These are phyloP conservation scores for Puccinia polysora DNA, from an alignment of 1,284 basidiomycete genomes.

Conservation along the genomic window DNA sequence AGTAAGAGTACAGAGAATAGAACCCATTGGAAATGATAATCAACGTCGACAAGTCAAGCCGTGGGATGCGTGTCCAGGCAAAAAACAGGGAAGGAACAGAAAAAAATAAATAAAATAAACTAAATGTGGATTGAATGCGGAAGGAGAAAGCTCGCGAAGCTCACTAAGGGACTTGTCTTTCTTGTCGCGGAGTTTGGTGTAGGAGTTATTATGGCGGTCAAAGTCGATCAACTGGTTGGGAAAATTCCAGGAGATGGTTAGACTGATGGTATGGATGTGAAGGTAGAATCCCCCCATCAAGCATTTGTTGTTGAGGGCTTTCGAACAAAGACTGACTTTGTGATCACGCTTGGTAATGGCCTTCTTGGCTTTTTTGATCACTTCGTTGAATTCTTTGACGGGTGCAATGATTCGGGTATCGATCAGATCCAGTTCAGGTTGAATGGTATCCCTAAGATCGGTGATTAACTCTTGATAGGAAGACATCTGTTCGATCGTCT, in stretches of 20 bases:
- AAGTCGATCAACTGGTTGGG: conserved; percentile 74
- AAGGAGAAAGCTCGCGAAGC: background rate
- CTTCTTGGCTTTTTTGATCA: conserved; percentile 87
- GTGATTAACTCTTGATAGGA: conserved; percentile 71
- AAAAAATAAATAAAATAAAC: background rate
- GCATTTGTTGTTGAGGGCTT: background rate
- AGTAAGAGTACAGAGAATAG: too few species aligned
- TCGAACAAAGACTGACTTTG: conserved; percentile 64
- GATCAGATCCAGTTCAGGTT: conserved; percentile 92
- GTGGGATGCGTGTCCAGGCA: too few species aligned
- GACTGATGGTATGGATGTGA: background rate
- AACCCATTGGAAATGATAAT: too few species aligned
- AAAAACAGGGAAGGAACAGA: too few species aligned
- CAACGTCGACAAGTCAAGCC: too few species aligned
- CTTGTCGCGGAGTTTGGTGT: conserved; percentile 93
- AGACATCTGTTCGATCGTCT: conserved; percentile 73
- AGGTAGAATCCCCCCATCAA: background rate
- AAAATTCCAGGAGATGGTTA: conserved; percentile 43
- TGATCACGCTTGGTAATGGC: conserved; percentile 93
- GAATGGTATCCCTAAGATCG: conserved; percentile 67
- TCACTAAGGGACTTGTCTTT: conserved; percentile 58
- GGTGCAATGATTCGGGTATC: conserved; percentile 79
- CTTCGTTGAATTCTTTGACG: conserved; percentile 76
- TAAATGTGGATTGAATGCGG: background rate
- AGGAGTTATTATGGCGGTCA: conserved; percentile 90